These are phyloP conservation scores for Chalciporus pseudorubinellus DNA, from an alignment of 768 basidiomycete species.

Conservation along the genomic window DNA sequence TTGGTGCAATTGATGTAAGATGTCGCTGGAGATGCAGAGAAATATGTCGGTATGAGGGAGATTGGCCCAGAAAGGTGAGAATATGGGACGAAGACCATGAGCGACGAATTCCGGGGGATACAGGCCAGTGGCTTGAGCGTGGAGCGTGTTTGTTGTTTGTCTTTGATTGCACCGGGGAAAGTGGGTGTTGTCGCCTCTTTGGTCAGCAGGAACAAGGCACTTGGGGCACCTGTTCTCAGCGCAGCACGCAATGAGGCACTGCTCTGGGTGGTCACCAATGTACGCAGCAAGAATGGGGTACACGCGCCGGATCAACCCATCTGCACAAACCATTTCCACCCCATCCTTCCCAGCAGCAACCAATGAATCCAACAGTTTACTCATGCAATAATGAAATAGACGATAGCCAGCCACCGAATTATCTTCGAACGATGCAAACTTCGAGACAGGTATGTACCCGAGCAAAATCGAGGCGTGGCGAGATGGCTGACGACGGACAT, in stretches of 20 bases:
- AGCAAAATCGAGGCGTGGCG: conserved; percentile 34
- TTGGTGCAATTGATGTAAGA: conserved; percentile 49
- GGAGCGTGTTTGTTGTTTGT: conserved; percentile 40
- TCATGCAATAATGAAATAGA: conserved; percentile 36
- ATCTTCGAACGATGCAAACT: neutral
- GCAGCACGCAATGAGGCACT: conserved; percentile 12
- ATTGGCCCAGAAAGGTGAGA: conserved; percentile 12
- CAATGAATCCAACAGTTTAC: conserved; percentile 7
- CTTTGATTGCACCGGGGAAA: neutral
- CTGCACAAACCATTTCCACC: conserved; percentile 5
- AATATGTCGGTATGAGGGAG: conserved; percentile 23
- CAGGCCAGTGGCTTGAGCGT: no score
- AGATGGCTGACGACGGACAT: no score
- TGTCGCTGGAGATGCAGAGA: conserved; percentile 33
- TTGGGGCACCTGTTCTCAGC: conserved; percentile 9
- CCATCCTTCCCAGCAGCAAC: conserved; percentile 10
- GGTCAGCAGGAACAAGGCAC: neutral
- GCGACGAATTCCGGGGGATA: no score
- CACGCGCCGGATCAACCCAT: conserved; percentile 3
- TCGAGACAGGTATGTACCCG: conserved; percentile 31
- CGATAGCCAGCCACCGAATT: conserved; percentile 18
- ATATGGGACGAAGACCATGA: conserved; percentile 9
- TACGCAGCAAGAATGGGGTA: conserved; percentile 6
- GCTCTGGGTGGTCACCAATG: conserved; percentile 15
- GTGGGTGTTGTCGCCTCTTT: no score